phyloP scores from a whole-genome alignment of 2,329 filamentous ascomycete genomes.

The Alternaria ethzedia region DNA sequence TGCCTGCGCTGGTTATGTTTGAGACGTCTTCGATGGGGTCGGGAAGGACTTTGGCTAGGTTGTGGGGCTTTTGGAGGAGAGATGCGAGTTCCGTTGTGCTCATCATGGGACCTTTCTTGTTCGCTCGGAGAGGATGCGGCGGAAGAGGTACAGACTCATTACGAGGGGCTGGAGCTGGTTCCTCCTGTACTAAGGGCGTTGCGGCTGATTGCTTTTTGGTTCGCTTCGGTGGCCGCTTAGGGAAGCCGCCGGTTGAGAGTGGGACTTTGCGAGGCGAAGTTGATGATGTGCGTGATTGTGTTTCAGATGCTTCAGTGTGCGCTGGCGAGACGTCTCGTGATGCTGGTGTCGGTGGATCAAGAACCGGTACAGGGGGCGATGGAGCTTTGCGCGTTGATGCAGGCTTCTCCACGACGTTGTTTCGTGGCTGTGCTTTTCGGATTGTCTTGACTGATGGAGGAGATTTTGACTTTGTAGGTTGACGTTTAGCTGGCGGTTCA shows the following conservation, averaged over 20 bases:
- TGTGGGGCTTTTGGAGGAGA: constrained; percentile 28
- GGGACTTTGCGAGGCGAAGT: constrained; percentile 19
- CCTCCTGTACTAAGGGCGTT: not conserved
- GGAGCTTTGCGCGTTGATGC: not conserved
- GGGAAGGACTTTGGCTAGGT: constrained; percentile 16
- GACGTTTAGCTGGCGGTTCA: not conserved
- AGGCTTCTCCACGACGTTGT: constrained; percentile 3
- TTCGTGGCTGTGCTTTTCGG: constrained; percentile 1
- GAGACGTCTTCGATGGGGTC: constrained; percentile 35
- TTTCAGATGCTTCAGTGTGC: constrained; percentile 7
- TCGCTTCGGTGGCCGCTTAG: constrained; percentile 23
- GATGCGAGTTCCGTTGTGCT: constrained; percentile 38
- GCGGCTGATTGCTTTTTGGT: constrained; percentile 1
- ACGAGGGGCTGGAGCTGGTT: not conserved
- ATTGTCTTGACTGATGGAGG: not conserved
- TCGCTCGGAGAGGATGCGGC: constrained; percentile 26
- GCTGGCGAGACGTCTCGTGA: constrained; percentile 11
- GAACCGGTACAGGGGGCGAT: not conserved
- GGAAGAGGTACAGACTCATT: constrained; percentile 21
- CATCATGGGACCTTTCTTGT: constrained; percentile 30
- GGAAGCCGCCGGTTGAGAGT: constrained; percentile 38
- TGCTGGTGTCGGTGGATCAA: not conserved
- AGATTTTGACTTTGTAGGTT: not conserved
- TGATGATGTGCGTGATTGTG: constrained; percentile 16
- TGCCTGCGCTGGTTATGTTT: not conserved